Base-by-base conservation (phyloP, 169 alveolate species). In the Eimeria maxima region DNA sequence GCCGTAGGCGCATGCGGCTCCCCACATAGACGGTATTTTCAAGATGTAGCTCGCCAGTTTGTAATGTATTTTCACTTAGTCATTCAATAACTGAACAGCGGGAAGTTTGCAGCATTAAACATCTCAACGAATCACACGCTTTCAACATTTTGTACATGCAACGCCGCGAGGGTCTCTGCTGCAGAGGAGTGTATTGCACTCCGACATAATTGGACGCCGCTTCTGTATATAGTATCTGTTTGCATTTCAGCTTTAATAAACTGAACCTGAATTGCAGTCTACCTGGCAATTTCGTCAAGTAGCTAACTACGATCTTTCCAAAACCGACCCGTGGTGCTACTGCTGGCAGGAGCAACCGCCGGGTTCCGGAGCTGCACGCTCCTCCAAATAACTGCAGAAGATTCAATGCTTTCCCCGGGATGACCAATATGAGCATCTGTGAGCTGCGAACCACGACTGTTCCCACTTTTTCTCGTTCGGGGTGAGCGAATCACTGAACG, bases 1-100 rank as follows among this genome's bases (percentile, higher is more conserved):
- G 93, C 93, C 80, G 69, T 44, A 81, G 55, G 60, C 78, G 93
- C 93, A 86, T 86, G 93, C 93, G 87, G 65, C 60, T 55, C 90
- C 90, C 90, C 93, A 86, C 93, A 86, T 86, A 86, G 78, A 86
- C 42, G 6, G 57, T 42, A 20, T 38, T 10, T 29, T 6, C 55
- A 44, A 24, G 5, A 0, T 10, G 22, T 44, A 76, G 14, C 33
- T 44, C 7, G 8, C 10, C 42, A 7, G 3, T n/a, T 5, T 44
- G 42, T 20, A 76, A 22, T 18, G 65, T 20, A 24, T 76, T 76
- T 45, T 4, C 6, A 22, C 10, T 18, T 74, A 22, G 42, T 42
- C 20, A 44, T 44, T 74, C 20, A 44, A 24, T 44, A 69, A 7
- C 6, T 0, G 24, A 13, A 29, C 78, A 69, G 78, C 10, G 24